These are phyloP conservation scores for Acorus gramineus DNA, from an alignment of 106 monocot species.

Conservation along the genomic window DNA sequence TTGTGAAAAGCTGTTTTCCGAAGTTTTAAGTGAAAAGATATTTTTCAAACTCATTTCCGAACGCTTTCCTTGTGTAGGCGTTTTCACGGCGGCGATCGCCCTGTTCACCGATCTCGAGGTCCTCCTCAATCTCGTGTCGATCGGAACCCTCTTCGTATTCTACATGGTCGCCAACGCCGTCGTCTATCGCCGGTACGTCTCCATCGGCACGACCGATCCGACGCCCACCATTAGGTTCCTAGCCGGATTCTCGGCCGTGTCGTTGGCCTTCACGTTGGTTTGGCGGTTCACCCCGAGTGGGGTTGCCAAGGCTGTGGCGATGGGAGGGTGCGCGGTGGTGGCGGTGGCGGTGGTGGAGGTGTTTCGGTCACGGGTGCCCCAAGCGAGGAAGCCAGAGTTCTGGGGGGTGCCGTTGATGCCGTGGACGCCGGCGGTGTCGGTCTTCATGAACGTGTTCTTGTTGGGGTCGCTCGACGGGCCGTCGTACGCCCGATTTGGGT, in stretches of 20 bases:
- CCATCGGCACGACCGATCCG: conserved; percentile 23
- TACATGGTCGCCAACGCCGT: conserved; percentile 97
- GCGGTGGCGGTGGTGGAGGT: conserved; percentile 23
- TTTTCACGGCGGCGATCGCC: conserved; percentile 59
- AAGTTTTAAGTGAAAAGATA: too few relatives aligned
- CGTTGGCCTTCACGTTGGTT: conserved; percentile 47
- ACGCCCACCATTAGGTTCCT: conserved; percentile 60
- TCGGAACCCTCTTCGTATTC: conserved; percentile 97
- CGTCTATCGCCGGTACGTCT: conserved; percentile 71
- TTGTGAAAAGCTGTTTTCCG: too few relatives aligned
- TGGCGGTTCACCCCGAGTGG: conserved; percentile 46
- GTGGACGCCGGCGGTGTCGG: conserved; percentile 63
- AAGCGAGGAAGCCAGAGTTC: conserved; percentile 62
- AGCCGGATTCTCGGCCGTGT: conserved; percentile 32
- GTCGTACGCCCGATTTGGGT: conserved; percentile 59
- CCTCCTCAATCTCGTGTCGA: conserved; percentile 75
- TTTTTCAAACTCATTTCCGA: too few relatives aligned
- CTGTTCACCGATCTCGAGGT: conserved; percentile 75
- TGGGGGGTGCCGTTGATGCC: conserved; percentile 97
- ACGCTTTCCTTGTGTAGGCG: conserved; percentile 22
- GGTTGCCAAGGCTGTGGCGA: conserved; percentile 16
- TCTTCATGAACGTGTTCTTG: conserved; percentile 82
- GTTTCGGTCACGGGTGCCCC: conserved; percentile 32
- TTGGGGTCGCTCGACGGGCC: conserved; percentile 64
- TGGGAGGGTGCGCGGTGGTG: conserved; percentile 14